A percentile compares a stretch with the other conserved stretches of the same genome.
phyloP scores from a whole-genome alignment of 208 protist species.

The Trypanosoma rangeli region DNA sequence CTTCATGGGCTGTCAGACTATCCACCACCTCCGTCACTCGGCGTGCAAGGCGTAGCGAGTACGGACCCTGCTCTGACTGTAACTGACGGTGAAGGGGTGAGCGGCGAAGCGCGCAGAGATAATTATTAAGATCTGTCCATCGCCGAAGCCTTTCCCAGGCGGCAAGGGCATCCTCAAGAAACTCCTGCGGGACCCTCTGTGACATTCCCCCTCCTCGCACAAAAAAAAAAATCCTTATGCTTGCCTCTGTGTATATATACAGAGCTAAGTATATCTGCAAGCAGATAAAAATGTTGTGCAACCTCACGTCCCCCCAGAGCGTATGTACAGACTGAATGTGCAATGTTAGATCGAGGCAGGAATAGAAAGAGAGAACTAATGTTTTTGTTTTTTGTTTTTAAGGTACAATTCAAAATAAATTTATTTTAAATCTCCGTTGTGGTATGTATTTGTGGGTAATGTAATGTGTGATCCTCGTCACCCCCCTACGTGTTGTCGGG shows the following conservation, averaged over 20 bases:
- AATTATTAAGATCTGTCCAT: constrained; percentile 15
- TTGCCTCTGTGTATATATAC: background rate
- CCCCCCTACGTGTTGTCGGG: background rate
- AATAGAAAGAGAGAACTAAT: background rate
- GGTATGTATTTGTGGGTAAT: background rate
- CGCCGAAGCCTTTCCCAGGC: constrained; percentile 11
- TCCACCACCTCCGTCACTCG: constrained; percentile 19
- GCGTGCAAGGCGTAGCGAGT: constrained; percentile 24
- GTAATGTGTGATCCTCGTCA: background rate
- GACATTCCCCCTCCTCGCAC: constrained; percentile 7
- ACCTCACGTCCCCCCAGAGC: background rate
- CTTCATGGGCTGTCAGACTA: background rate
- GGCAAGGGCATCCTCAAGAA: constrained; percentile 25
- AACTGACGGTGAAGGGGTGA: background rate
- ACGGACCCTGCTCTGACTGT: constrained; percentile 10
- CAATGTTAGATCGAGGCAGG: background rate
- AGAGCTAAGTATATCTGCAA: constrained; percentile 3
- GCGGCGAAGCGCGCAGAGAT: constrained; percentile 13
- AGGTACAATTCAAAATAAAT: background rate
- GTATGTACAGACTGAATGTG: background rate
- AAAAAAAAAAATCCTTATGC: background rate
- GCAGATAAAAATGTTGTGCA: background rate
- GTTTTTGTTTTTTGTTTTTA: too few species aligned
- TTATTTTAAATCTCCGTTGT: background rate
- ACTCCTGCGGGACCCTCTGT: constrained; percentile 4